Evolutionary conservation across 2,329 filamentous ascomycete species (phyloP).

Genomic region (Microdochium trichocladiopsis): DNA sequence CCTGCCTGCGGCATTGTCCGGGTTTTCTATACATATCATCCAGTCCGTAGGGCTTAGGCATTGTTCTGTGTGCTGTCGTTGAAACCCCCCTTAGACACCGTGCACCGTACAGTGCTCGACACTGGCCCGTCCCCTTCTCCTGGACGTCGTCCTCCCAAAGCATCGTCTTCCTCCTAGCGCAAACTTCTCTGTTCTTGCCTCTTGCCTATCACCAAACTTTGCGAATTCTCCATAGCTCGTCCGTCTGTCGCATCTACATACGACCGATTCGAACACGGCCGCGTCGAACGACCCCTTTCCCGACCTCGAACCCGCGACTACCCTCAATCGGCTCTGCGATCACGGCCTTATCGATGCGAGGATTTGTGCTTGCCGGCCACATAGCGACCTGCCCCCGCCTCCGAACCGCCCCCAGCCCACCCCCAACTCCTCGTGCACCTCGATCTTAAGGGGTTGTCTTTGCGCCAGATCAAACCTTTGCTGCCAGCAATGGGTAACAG

Average conservation of each 20-base stretch:
- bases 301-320: background rate
- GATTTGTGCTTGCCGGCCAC: background rate
- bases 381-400: background rate
- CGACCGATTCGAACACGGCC: background rate
- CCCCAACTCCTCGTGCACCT: background rate
- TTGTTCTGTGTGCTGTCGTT: no score
- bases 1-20: no score
- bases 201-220: background rate
- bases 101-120: background rate
- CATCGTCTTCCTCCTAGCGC: background rate
- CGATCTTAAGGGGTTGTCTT: background rate
- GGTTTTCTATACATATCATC: no score
- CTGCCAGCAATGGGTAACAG: constrained; percentile 72
- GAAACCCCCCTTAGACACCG: background rate
- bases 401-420: background rate
- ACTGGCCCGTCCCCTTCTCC: background rate
- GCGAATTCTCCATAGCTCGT: background rate
- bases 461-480: background rate
- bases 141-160: background rate
- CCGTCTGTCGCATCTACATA: background rate
- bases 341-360: background rate
- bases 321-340: background rate
- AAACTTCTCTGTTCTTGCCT: background rate
- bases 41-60: no score
- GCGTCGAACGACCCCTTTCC: background rate